Conservation (phyloP, 2,329 filamentous ascomycete species). For the Zymoseptoria pseudotritici region DNA sequence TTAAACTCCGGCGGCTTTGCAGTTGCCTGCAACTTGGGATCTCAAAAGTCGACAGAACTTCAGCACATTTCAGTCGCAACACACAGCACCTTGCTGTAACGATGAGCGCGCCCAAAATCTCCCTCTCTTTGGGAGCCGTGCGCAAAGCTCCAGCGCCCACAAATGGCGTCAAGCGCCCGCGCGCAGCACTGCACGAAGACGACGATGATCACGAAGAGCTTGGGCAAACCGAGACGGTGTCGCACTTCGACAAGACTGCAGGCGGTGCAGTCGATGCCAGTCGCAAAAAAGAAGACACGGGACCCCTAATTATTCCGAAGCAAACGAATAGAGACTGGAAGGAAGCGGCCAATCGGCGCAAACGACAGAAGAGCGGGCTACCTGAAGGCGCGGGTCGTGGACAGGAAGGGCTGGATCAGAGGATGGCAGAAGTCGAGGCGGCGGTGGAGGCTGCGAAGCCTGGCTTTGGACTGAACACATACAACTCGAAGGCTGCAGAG, state of each 20-base stretch:
- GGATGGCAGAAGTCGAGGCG: constrained; percentile 21
- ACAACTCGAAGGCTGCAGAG: constrained; percentile 18
- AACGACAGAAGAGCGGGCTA: constrained; percentile 50
- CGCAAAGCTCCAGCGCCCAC: constrained; percentile 20
- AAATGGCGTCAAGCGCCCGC: constrained; percentile 37
- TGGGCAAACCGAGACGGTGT: constrained; percentile 40
- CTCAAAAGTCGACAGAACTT: not conserved
- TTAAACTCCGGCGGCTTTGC: not conserved
- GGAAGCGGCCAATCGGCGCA: constrained; percentile 42
- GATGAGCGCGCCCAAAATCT: constrained; percentile 23
- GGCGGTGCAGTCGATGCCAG: constrained; percentile 43
- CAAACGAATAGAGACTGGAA: constrained; percentile 58
- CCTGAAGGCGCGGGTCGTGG: constrained; percentile 33
- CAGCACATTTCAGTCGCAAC: not conserved
- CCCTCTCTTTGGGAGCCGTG: constrained; percentile 25
- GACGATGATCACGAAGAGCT: constrained; percentile 48
- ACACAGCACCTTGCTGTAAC: not conserved
- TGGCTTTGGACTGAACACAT: constrained; percentile 46
- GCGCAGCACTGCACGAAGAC: constrained; percentile 34
- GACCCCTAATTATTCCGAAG: constrained; percentile 50
- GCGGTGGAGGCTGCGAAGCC: constrained; percentile 37
- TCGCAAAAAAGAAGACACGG: constrained; percentile 30
- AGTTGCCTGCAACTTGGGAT: not conserved
- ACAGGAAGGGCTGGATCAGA: constrained; percentile 16
- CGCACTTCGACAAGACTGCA: constrained; percentile 46